Evolutionary conservation across 345 rosid species (phyloP), one percentile per base, ranked within the genome.

Genomic region (Eucalyptus sp.): DNA sequence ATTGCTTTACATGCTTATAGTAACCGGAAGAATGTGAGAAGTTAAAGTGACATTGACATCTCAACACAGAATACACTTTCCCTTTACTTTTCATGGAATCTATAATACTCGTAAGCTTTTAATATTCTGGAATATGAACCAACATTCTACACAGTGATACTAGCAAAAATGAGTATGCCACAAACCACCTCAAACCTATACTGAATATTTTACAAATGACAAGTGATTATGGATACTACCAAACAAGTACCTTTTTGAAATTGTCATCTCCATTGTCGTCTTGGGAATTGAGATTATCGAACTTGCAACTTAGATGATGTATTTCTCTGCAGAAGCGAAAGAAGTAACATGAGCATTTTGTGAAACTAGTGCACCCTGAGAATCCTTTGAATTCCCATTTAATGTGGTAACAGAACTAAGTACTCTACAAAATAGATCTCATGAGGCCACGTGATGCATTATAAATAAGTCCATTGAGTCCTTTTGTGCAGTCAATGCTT

Each of bases 291-390:
- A 92, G 90, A 87, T 91, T 90, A 83, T 90, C 93, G 50, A 95
- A 88, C 92, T 91, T 92, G 62, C 90, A 54, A 89, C 89, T 96
- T 18, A 97, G 92, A 92, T 92, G 93, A 86, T 92, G 88, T 37
- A 94, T 91, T 93, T 97, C 96, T 94, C 99, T 98, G 96, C 92
- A 92, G 81, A 92, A 90, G 87, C 15, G 24, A 86, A 86, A 86
- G 58, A 46, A 68, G 88, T 50, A 87, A 44, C 64, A 76, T 83
- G 89, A 90, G 86, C 86, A 86, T 88, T 64, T 89, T 88, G 54
- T 68, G 22, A 54, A 81, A 33, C 25, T 20, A 46, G 44, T 43
- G 51, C 68, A 16, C 54, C 33, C 9, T 48, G 43, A 46, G 11
- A 27, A 85, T 51, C 86, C 46, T 37, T 37, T 20, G 25, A 71